phyloP scores from a whole-genome alignment of 2,329 filamentous ascomycete species.

The Trichoderma hamatum region DNA sequence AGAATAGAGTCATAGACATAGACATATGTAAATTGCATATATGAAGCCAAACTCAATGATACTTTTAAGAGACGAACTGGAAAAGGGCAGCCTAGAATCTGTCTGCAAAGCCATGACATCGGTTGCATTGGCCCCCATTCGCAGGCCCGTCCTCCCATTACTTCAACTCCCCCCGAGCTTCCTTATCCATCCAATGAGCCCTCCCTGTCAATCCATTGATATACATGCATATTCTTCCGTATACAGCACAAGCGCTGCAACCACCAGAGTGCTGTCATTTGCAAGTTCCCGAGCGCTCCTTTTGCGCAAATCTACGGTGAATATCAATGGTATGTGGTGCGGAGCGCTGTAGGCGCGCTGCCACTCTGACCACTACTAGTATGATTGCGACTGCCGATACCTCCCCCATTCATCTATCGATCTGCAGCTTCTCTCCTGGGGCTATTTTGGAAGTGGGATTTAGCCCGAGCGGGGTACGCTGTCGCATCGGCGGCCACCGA shows the following conservation, averaged over 20 bases:
- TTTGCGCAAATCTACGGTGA: neutral
- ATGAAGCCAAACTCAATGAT: neutral
- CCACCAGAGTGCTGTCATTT: neutral
- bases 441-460: slow-evolving; percentile 13
- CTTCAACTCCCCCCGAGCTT: neutral
- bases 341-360: slow-evolving; percentile 30
- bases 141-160: neutral
- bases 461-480: slow-evolving; percentile 24
- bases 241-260: neutral
- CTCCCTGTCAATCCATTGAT: neutral
- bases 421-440: slow-evolving; percentile 11
- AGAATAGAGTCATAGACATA: neutral
- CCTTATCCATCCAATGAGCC: neutral
- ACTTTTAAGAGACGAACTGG: too few species aligned
- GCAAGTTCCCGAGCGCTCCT: neutral
- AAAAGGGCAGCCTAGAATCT: neutral
- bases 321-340: neutral
- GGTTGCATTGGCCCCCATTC: neutral
- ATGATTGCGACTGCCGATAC: slow-evolving; percentile 13
- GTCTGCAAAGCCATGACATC: neutral
- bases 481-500: slow-evolving; percentile 20
- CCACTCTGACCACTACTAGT: slow-evolving; percentile 24
- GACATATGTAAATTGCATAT: neutral
- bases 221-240: neutral
- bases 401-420: slow-evolving; percentile 14